These are phyloP conservation scores for Nannochloris sp. DNA, from an alignment of 139 green algal genomes.

Conservation along the genomic window DNA sequence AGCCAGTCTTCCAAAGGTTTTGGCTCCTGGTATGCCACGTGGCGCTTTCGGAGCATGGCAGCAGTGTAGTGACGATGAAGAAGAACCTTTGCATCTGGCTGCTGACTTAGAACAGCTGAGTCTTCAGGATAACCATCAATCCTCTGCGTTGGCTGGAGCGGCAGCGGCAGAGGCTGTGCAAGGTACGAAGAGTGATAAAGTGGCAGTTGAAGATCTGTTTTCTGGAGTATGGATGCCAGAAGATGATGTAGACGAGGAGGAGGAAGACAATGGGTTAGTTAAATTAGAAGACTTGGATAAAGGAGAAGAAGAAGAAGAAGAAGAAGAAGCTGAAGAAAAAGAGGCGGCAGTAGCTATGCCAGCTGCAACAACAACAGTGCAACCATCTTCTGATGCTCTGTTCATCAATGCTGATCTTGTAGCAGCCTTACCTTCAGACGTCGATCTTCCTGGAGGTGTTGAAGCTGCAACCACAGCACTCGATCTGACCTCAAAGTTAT, in stretches of 20 bases:
- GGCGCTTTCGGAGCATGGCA: constrained; percentile 52
- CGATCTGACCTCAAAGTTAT: no score
- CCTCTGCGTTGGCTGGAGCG: neutral
- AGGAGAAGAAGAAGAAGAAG: neutral
- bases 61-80: neutral
- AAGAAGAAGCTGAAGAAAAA: neutral
- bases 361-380: neutral
- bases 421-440: constrained; percentile 4
- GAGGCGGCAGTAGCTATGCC: neutral
- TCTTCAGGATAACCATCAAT: neutral
- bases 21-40: constrained; percentile 35
- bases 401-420: neutral
- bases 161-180: neutral
- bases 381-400: neutral
- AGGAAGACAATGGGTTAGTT: neutral
- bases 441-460: constrained; percentile 6
- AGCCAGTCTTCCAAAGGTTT: constrained; percentile 30
- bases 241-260: constrained; percentile 18
- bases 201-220: constrained; percentile 28
- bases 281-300: neutral
- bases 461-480: no score
- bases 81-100: no score
- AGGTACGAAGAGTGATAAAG: neutral
- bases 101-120: neutral
- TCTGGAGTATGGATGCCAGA: constrained; percentile 51